These are phyloP conservation scores for Allantophomopsis lycopodina DNA, from an alignment of 2,329 filamentous ascomycete genomes.

Conservation along the genomic window DNA sequence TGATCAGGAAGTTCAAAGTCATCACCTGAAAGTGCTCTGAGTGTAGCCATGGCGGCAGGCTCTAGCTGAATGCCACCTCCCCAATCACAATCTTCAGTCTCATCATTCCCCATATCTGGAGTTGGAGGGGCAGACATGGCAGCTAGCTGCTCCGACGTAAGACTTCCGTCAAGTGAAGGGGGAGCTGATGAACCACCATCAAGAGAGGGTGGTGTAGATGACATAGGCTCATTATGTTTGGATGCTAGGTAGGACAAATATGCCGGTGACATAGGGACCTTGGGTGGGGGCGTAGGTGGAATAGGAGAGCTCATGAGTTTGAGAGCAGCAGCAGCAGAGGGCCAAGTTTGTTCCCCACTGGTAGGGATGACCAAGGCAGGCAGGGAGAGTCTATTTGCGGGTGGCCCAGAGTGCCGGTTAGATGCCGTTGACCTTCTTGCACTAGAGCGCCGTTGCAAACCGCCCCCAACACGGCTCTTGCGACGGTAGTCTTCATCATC, in stretches of 20 bases:
- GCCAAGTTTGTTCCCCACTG: conserved; percentile 8
- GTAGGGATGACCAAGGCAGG: conserved; percentile 34
- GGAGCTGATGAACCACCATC: conserved; percentile 78
- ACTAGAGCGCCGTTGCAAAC: conserved; percentile 9
- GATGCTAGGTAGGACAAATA: conserved; percentile 60
- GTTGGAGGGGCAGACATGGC: conserved; percentile 74
- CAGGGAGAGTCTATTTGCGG: conserved; percentile 17
- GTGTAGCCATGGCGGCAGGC: conserved; percentile 64
- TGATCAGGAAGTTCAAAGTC: conserved; percentile 49
- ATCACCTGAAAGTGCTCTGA: conserved; percentile 57
- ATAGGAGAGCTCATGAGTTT: conserved; percentile 42
- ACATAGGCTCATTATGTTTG: conserved; percentile 52
- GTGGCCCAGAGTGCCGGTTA: conserved; percentile 14
- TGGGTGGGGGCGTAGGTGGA: conserved; percentile 47
- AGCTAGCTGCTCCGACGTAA: conserved; percentile 79
- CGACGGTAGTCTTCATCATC: conserved; percentile 52
- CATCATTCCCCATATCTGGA: conserved; percentile 50
- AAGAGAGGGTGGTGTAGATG: conserved; percentile 66
- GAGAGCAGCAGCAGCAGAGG: conserved; percentile 23
- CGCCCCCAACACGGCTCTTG: conserved; percentile 30
- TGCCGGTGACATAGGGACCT: conserved; percentile 64
- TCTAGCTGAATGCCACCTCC: conserved; percentile 57
- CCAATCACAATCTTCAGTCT: conserved; percentile 50
- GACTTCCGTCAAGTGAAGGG: conserved; percentile 72
- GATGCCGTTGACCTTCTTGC: conserved; percentile 17